Percentiles rank a stretch among this genome's conserved stretches.
Evolutionary conservation across 257 asterid genomes (phyloP).

Genomic region (Solanum appendiculatum): DNA sequence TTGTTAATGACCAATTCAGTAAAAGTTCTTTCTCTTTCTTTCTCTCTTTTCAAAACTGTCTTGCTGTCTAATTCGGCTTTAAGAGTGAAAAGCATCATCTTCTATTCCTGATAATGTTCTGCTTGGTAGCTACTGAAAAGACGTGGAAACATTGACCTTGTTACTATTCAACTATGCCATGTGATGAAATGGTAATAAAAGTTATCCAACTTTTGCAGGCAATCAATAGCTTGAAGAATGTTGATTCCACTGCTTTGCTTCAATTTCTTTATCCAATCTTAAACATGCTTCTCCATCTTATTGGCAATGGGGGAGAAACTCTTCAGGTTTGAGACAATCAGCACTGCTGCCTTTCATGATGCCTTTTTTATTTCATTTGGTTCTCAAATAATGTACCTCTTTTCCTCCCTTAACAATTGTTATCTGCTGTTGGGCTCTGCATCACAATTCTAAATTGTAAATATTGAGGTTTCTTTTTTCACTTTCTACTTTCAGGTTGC

Average conservation of each 20-base stretch:
- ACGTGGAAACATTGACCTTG: neutral
- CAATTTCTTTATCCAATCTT: constrained; percentile 97
- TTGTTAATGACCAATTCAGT: neutral
- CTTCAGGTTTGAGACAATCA: constrained; percentile 53
- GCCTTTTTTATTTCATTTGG: neutral
- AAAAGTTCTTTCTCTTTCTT: neutral
- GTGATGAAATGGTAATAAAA: neutral
- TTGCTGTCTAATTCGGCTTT: neutral
- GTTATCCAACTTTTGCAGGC: constrained; percentile 46
- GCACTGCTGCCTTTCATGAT: neutral
- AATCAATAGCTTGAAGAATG: constrained; percentile 96
- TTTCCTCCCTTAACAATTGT: neutral
- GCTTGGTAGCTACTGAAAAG: neutral
- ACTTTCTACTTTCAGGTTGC: constrained; percentile 67
- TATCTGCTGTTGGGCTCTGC: neutral
- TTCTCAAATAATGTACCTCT: neutral
- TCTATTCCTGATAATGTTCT: neutral
- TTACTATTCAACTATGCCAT: neutral
- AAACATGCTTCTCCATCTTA: constrained; percentile 99
- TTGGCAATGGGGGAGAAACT: constrained; percentile 98
- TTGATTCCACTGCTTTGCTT: constrained; percentile 95
- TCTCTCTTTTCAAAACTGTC: neutral
- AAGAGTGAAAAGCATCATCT: neutral
- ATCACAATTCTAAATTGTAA: neutral
- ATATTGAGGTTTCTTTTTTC: neutral